These are phyloP conservation scores for Tolypocladium paradoxum DNA, from an alignment of 2,329 filamentous ascomycete species.

Conservation along the genomic window DNA sequence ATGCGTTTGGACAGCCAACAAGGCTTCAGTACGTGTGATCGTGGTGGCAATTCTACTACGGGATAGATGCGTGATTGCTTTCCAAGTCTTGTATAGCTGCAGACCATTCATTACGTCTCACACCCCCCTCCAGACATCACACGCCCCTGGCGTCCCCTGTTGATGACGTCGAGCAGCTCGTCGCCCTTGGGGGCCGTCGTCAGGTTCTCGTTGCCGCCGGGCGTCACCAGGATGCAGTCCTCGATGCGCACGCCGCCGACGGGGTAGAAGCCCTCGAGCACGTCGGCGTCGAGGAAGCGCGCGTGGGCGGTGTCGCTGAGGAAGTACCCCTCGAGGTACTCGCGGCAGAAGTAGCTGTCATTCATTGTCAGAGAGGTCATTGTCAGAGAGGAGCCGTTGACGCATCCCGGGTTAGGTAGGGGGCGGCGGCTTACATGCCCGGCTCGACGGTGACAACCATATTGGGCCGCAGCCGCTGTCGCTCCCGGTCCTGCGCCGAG, in stretches of 20 bases:
- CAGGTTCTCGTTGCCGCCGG: conserved; percentile 71
- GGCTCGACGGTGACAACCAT: conserved; percentile 75
- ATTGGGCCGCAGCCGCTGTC: conserved; percentile 39
- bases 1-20: background rate
- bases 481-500: conserved; percentile 14
- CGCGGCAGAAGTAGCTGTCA: conserved; percentile 59
- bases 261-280: conserved; percentile 58
- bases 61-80: background rate
- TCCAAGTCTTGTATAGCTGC: background rate
- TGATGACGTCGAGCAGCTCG: conserved; percentile 55
- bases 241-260: conserved; percentile 91
- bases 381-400: no score
- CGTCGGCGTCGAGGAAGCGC: conserved; percentile 52
- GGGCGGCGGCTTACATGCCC: conserved; percentile 42
- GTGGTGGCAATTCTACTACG: background rate
- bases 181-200: conserved; percentile 69
- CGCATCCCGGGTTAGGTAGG: background rate
- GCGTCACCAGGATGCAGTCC: conserved; percentile 75
- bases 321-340: conserved; percentile 61
- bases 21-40: background rate
- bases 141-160: conserved; percentile 13
- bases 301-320: conserved; percentile 46
- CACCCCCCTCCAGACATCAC: no score
- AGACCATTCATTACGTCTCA: background rate
- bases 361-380: background rate